These are phyloP conservation scores for Simmondsia chinensis DNA, from an alignment of 148 eudicot species.

Conservation along the genomic window DNA sequence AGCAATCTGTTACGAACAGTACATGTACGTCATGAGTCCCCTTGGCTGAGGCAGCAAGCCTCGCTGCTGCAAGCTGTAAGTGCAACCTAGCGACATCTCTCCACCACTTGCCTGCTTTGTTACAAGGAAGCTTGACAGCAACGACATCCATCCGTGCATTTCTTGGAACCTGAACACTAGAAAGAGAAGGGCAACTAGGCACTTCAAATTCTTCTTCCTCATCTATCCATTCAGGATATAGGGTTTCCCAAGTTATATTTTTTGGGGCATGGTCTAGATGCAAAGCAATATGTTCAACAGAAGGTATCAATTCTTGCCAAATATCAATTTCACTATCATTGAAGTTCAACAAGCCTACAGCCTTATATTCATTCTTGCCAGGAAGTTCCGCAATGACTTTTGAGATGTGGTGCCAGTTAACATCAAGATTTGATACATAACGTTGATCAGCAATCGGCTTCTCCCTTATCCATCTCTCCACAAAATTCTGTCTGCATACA, in stretches of 20 bases:
- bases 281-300: conserved; percentile 62
- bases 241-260: conserved; percentile 68
- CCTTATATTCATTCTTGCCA: conserved; percentile 55
- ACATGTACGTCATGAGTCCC: conserved; percentile 63
- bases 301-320: conserved; percentile 56
- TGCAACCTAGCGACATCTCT: conserved; percentile 85
- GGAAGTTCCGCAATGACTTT: conserved; percentile 34
- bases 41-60: conserved; percentile 62
- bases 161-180: conserved; percentile 46
- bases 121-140: conserved; percentile 86
- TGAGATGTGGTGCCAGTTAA: conserved; percentile 55
- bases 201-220: conserved; percentile 83
- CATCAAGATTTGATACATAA: conserved; percentile 39
- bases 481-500: conserved; percentile 46
- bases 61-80: conserved; percentile 78
- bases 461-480: conserved; percentile 53
- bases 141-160: conserved; percentile 82
- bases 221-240: conserved; percentile 97
- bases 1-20: conserved; percentile 68
- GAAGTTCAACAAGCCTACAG: conserved; percentile 72
- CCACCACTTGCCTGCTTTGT: conserved; percentile 56
- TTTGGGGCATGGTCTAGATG: conserved; percentile 38
- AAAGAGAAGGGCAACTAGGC: conserved; percentile 65
- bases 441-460: conserved; percentile 32
- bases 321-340: conserved; percentile 46